These are phyloP conservation scores for Dryas drummondii DNA, from an alignment of 306 rosid genomes.

Conservation along the genomic window DNA sequence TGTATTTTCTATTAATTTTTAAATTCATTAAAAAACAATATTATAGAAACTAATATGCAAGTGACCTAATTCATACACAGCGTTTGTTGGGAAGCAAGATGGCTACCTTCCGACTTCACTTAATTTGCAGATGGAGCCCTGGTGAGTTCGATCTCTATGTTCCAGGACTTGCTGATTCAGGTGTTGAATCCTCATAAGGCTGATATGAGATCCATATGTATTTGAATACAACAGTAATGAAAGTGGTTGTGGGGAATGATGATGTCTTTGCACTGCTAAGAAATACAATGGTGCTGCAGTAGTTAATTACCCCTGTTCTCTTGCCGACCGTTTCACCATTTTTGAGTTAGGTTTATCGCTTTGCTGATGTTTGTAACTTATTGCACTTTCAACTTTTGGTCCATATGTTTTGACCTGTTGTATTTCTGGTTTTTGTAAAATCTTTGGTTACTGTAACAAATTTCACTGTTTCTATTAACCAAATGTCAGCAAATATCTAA, in stretches of 20 bases:
- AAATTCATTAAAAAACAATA: background rate
- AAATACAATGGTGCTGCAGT: no score
- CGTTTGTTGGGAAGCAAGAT: constrained; percentile 73
- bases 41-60: constrained; percentile 17
- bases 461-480: no score
- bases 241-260: background rate
- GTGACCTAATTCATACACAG: constrained; percentile 39
- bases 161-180: constrained; percentile 75
- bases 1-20: background rate
- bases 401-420: constrained; percentile 11
- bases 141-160: constrained; percentile 67
- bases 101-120: constrained; percentile 74
- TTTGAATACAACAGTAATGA: background rate
- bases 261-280: background rate
- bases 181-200: constrained; percentile 56
- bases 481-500: no score
- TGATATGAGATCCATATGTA: background rate
- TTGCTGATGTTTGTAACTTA: background rate
- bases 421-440: background rate
- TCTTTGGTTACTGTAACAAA: background rate
- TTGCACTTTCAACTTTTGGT: background rate
- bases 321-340: background rate
- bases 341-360: background rate
- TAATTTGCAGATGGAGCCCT: constrained; percentile 80
- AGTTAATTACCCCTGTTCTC: no score